phyloP scores from a whole-genome alignment of 2,329 filamentous ascomycete genomes.

The Ceratocystis smalleyi region DNA sequence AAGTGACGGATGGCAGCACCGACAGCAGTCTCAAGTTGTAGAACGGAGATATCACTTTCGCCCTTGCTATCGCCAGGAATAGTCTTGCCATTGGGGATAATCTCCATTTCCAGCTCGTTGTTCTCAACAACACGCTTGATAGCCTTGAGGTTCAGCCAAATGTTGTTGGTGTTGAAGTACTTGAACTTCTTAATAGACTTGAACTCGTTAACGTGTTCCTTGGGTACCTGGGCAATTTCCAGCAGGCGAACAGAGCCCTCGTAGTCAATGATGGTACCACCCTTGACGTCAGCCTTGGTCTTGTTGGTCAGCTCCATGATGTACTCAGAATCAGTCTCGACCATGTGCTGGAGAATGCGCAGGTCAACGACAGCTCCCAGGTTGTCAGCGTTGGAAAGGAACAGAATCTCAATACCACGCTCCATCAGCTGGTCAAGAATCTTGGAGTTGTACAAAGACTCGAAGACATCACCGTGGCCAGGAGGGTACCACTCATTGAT shows the following conservation, averaged over 20 bases:
- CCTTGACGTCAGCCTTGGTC: slow-evolving; percentile 99
- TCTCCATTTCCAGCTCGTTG: slow-evolving; percentile 97
- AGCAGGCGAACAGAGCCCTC: slow-evolving; percentile 92
- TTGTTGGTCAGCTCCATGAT: slow-evolving; percentile 99
- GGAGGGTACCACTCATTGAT: slow-evolving; percentile 98
- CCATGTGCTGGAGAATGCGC: slow-evolving; percentile 98
- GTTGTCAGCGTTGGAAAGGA: slow-evolving; percentile 98
- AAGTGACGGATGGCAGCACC: slow-evolving; percentile 98
- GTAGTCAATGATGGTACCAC: slow-evolving; percentile 99
- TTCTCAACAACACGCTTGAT: slow-evolving; percentile 98
- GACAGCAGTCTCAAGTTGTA: slow-evolving; percentile 96
- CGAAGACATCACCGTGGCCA: slow-evolving; percentile 98
- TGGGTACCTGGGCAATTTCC: slow-evolving; percentile 97
- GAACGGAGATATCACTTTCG: slow-evolving; percentile 91
- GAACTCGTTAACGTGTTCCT: slow-evolving; percentile 99
- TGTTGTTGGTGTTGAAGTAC: slow-evolving; percentile 99
- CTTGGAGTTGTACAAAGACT: slow-evolving; percentile 98
- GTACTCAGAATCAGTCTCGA: slow-evolving; percentile 92
- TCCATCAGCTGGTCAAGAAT: slow-evolving; percentile 92
- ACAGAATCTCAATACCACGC: slow-evolving; percentile 91
- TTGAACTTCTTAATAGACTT: slow-evolving; percentile 99
- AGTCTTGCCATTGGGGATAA: slow-evolving; percentile 97
- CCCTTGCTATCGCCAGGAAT: slow-evolving; percentile 99
- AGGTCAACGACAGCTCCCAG: slow-evolving; percentile 93
- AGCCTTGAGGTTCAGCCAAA: slow-evolving; percentile 96